Conservation (phyloP, 2,329 filamentous ascomycete genomes). For the Mycocentrospora acerina region DNA sequence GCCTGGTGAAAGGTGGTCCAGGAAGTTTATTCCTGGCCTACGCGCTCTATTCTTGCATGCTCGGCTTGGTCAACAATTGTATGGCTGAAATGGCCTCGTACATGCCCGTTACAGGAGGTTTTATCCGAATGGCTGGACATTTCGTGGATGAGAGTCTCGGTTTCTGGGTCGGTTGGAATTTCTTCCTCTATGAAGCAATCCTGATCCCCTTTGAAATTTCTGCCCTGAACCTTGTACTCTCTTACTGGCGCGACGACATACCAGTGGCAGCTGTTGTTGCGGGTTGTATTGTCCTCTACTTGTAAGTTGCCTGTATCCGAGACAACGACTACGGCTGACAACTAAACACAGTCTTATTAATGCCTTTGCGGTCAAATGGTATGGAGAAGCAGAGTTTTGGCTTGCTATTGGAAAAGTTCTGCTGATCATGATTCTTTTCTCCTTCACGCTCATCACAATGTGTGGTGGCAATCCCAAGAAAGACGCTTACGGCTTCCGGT, state of each 20-base stretch:
- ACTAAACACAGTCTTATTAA: constrained; percentile 28
- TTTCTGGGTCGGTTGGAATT: constrained; percentile 54
- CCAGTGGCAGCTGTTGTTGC: constrained; percentile 40
- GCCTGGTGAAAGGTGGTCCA: constrained; percentile 50
- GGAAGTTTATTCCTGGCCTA: constrained; percentile 59
- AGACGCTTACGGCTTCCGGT: constrained; percentile 43
- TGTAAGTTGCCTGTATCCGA: constrained; percentile 19
- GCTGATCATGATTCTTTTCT: constrained; percentile 44
- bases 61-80: constrained; percentile 63
- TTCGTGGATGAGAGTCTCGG: constrained; percentile 65
- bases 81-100: constrained; percentile 64
- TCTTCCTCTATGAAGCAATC: constrained; percentile 51
- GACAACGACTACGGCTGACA: neutral
- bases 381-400: constrained; percentile 45
- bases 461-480: constrained; percentile 45
- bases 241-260: constrained; percentile 46
- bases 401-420: constrained; percentile 44
- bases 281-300: constrained; percentile 42
- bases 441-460: constrained; percentile 46
- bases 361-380: constrained; percentile 42
- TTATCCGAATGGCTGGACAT: constrained; percentile 62
- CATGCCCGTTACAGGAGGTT: constrained; percentile 62
- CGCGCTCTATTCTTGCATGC: constrained; percentile 54
- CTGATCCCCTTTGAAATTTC: constrained; percentile 54
- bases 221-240: constrained; percentile 34